Evolutionary conservation across 192 early-diverging fungal species (phyloP), one percentile per base, ranked within the genome.

Genomic region (Coemansia sp.): DNA sequence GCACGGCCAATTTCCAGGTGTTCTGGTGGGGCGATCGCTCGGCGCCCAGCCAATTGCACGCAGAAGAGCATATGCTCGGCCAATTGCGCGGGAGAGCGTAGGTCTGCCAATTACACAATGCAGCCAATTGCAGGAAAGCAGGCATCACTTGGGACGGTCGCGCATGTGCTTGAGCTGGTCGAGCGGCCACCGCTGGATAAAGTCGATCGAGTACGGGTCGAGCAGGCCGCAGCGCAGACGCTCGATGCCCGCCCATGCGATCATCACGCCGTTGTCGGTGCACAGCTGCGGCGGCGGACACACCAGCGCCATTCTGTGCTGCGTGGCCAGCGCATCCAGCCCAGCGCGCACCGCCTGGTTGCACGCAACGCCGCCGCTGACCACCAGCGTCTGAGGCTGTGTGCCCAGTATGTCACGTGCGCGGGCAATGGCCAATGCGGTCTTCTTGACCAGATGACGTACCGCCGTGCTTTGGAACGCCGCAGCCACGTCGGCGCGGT

Each of bases 241-340:
- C 70, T 93, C 91, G 7, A 91, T 23, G n/a, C 91, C 91, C 6
- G 89, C 81, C 91, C 91, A 93, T 2, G 91, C 91, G 73, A 93
- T 85, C 91, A 93, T 93, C 24, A 88, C 89, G 35, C 88, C 91
- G 73, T 93, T 93, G 69, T 93, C 91, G 4, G 91, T 88, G 65
- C 91, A 93, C 56, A 90, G 70, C 5, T 84, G 70, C 11, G 91
- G 89, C n/a, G 89, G 88, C 35, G 91, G 91, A 53, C 86, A 90
- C 29, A 87, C 81, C n/a, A 90, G 75, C 59, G 68, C 78, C 15
- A 90, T 45, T 38, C 69, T 45, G 43, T 83, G 67, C n/a, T 29
- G 23, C 2, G 19, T 29, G 4, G 86, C 87, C 32, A 85, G 56
- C 7, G n/a, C 35, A 52, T 67, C 62, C 39, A 86, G 65, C 19